A percentile compares a stretch with the other conserved stretches of the same genome.
Evolutionary conservation across 495 filamentous ascomycete genomes (phyloP).

Genomic region (Aspergillus bridgeri): DNA sequence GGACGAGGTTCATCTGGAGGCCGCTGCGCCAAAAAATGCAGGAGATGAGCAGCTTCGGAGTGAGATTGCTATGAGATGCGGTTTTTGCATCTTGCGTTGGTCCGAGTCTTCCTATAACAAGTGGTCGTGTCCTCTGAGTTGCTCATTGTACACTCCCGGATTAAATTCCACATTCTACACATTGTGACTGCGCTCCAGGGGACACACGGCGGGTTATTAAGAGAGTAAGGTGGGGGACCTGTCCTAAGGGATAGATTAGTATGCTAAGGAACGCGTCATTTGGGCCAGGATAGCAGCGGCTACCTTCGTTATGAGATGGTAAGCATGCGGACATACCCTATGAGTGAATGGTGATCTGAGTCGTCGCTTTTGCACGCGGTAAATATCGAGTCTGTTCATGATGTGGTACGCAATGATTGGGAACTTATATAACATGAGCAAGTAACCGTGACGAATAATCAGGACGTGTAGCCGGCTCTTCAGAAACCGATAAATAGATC

Average conservation of each 20-base stretch:
- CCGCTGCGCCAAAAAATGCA: no score
- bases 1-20: no score
- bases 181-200: not conserved
- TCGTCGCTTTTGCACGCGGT: not conserved
- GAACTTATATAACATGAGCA: not conserved
- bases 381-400: not conserved
- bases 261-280: not conserved
- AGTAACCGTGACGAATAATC: not conserved
- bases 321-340: not conserved
- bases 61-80: no score
- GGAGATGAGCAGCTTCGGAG: no score
- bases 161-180: not conserved
- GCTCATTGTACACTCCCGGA: not conserved
- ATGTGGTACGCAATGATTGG: not conserved
- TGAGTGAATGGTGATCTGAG: not conserved
- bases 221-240: not conserved
- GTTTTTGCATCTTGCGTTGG: no score
- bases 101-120: not conserved
- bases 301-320: not conserved
- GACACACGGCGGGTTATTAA: not conserved
- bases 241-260: not conserved
- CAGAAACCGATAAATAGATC: not conserved
- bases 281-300: no score
- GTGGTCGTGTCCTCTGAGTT: not conserved
- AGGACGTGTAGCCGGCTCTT: not conserved